Conservation (phyloP, 495 filamentous ascomycete genomes). For the Recurvomyces mirabilis region DNA sequence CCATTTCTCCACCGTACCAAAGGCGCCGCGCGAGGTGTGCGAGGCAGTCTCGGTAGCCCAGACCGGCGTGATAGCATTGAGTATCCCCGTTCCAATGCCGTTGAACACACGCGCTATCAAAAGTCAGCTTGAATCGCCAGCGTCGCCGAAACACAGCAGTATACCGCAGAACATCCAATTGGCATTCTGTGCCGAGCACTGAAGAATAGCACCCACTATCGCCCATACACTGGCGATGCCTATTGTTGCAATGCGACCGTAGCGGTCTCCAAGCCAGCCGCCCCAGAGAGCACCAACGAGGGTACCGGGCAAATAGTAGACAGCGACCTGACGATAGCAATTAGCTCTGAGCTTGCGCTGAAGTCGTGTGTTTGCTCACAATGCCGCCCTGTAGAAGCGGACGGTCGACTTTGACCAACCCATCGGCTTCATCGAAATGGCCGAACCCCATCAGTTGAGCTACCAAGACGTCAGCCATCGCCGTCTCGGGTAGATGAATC, state of each 20-base stretch:
- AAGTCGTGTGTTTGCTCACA: slow-evolving; percentile 26
- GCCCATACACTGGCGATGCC: slow-evolving; percentile 33
- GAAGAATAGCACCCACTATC: slow-evolving; percentile 51
- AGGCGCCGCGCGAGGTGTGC: slow-evolving; percentile 57
- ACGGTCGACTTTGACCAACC: slow-evolving; percentile 43
- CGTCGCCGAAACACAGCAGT: too few relatives aligned
- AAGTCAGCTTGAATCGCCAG: background rate
- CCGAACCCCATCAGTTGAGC: slow-evolving; percentile 57
- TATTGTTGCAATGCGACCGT: slow-evolving; percentile 55
- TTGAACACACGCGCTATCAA: slow-evolving; percentile 52
- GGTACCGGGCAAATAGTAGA: slow-evolving; percentile 61
- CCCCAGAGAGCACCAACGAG: slow-evolving; percentile 53
- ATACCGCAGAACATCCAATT: slow-evolving; percentile 46
- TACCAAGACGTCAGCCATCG: too few relatives aligned
- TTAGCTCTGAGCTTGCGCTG: background rate
- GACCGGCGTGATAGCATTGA: slow-evolving; percentile 64
- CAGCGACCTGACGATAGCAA: slow-evolving; percentile 28
- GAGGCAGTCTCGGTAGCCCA: slow-evolving; percentile 60
- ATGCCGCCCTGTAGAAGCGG: slow-evolving; percentile 58
- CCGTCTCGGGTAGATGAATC: too few relatives aligned
- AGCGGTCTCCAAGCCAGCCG: slow-evolving; percentile 54
- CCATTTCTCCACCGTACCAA: too few relatives aligned
- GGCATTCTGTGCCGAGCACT: slow-evolving; percentile 58
- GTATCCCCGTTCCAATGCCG: slow-evolving; percentile 58
- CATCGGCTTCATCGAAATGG: slow-evolving; percentile 38